phyloP scores from a whole-genome alignment of 345 rosid species.

The Hibiscus tridactylites region DNA sequence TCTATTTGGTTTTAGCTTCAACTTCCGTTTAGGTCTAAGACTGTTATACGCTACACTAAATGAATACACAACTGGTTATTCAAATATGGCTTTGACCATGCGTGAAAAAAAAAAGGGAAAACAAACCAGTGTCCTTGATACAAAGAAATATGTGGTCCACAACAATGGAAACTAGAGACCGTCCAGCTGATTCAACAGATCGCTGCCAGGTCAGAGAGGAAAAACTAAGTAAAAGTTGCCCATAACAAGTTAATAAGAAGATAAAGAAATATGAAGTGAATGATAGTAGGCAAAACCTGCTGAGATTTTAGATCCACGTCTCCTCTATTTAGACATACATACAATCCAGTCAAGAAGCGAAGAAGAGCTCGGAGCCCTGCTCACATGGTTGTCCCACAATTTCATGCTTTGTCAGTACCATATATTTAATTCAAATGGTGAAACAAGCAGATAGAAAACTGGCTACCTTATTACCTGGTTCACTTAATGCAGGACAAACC shows the following conservation, averaged over 20 bases:
- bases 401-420: conserved; percentile 1
- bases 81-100: neutral
- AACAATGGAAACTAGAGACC: conserved; percentile 73
- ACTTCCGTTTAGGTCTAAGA: neutral
- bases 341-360: conserved; percentile 87
- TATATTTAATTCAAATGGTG: neutral
- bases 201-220: conserved; percentile 33
- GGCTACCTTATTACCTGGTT: conserved; percentile 58
- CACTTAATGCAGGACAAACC: conserved; percentile 96
- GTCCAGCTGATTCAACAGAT: conserved; percentile 89
- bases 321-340: conserved; percentile 89
- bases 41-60: neutral
- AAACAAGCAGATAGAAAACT: neutral
- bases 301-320: conserved; percentile 82
- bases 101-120: conserved; percentile 1
- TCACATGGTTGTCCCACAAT: conserved; percentile 16
- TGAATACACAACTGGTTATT: neutral
- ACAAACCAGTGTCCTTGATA: conserved; percentile 92
- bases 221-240: conserved; percentile 6
- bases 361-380: conserved; percentile 96
- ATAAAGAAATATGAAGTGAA: neutral
- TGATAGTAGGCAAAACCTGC: conserved; percentile 42
- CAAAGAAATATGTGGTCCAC: conserved; percentile 97
- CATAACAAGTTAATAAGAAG: neutral
- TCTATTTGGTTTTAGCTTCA: neutral